Percentiles rank a stretch among this genome's conserved stretches.
phyloP scores from a whole-genome alignment of 108 stramenopile genomes.

The Seminavis robusta region DNA sequence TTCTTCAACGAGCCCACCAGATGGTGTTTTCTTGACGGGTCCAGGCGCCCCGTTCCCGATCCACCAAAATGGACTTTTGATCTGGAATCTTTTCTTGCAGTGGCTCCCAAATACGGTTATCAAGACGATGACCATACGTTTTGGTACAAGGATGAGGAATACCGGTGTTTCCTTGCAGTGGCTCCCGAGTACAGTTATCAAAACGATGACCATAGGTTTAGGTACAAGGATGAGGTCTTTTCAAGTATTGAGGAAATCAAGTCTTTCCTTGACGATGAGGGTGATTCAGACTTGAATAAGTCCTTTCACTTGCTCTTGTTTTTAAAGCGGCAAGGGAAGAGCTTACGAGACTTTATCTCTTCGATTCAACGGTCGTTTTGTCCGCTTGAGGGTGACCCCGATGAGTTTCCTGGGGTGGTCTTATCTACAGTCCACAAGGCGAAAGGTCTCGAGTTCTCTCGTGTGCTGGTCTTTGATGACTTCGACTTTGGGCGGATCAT shows the following conservation, averaged over 20 bases:
- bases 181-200: no score
- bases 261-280: background rate
- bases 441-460: constrained; percentile 1
- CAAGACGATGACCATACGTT: no score
- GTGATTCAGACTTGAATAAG: background rate
- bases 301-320: background rate
- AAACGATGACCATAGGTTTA: no score
- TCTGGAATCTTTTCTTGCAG: background rate
- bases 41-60: background rate
- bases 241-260: background rate
- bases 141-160: no score
- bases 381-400: background rate
- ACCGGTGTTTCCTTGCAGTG: no score
- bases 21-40: no score
- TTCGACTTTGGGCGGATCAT: background rate
- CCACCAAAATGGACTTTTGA: background rate
- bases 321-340: background rate
- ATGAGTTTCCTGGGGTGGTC: background rate
- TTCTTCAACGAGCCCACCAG: background rate
- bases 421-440: constrained; percentile 1
- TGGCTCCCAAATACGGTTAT: no score
- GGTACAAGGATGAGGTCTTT: background rate
- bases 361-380: background rate
- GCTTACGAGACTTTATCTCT: background rate
- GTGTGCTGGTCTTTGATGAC: background rate